Conservation (phyloP, 1,284 basidiomycete species). For the Ustilago esculenta region DNA sequence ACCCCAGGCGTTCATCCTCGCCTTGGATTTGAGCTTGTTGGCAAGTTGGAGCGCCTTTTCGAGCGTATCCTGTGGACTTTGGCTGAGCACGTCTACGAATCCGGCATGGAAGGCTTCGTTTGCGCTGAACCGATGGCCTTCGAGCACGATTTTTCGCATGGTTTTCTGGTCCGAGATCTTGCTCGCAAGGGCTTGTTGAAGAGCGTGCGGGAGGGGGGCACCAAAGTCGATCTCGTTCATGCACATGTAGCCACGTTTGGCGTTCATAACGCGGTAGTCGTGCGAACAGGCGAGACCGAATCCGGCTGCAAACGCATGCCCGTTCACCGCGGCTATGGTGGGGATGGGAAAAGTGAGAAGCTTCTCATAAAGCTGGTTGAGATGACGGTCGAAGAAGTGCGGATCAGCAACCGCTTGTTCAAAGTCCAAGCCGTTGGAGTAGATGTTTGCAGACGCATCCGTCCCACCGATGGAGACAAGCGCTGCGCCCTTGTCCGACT, state of each 20-base stretch:
- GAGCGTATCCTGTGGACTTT: slow-evolving; percentile 74
- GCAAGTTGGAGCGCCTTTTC: slow-evolving; percentile 69
- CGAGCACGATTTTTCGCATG: slow-evolving; percentile 80
- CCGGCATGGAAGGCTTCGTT: slow-evolving; percentile 76
- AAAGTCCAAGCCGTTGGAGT: slow-evolving; percentile 76
- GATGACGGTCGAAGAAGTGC: slow-evolving; percentile 72
- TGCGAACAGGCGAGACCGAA: slow-evolving; percentile 82
- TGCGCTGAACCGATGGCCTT: slow-evolving; percentile 84
- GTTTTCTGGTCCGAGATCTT: slow-evolving; percentile 75
- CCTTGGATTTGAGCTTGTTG: slow-evolving; percentile 67
- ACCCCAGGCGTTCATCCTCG: slow-evolving; percentile 70
- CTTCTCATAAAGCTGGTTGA: slow-evolving; percentile 70
- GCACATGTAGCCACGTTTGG: slow-evolving; percentile 82
- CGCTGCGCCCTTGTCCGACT: slow-evolving; percentile 51
- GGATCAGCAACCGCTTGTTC: slow-evolving; percentile 74
- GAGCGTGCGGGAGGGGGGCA: slow-evolving; percentile 53
- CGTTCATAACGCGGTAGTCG: slow-evolving; percentile 89
- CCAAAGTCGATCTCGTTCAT: slow-evolving; percentile 80
- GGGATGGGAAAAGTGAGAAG: slow-evolving; percentile 69
- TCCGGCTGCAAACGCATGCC: slow-evolving; percentile 88
- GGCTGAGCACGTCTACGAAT: slow-evolving; percentile 75
- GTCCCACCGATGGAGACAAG: slow-evolving; percentile 55
- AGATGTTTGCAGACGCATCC: slow-evolving; percentile 52
- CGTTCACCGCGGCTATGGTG: slow-evolving; percentile 87
- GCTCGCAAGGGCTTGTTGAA: slow-evolving; percentile 73